A percentile compares a stretch with the other conserved stretches of the same genome.
Evolutionary conservation across 306 rosid genomes (phyloP).

Genomic region (Vachellia collinsii): DNA sequence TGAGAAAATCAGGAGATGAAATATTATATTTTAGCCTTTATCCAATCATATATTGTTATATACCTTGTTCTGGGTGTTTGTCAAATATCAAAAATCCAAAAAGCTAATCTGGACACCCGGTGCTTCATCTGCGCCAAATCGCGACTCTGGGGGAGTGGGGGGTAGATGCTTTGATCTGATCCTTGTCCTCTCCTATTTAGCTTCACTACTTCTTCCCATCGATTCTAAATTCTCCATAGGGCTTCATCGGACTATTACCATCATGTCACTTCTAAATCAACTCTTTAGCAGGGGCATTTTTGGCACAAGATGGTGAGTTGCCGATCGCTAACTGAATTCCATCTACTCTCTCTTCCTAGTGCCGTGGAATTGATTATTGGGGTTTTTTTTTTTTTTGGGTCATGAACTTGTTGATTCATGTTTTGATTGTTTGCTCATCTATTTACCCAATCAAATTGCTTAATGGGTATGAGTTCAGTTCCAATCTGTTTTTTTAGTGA

Average conservation of each 20-base stretch:
- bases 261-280: constrained; percentile 92
- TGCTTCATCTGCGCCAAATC: not conserved
- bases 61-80: too few species aligned
- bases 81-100: too few species aligned
- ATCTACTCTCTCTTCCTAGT: not conserved
- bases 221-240: not conserved
- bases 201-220: not conserved
- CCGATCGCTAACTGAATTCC: constrained; percentile 2
- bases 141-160: not conserved
- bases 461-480: not conserved
- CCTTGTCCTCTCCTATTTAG: not conserved
- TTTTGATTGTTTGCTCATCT: not conserved
- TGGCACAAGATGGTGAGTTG: constrained; percentile 77
- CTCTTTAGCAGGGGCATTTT: constrained; percentile 93
- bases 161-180: not conserved
- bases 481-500: not conserved
- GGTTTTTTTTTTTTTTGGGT: not conserved
- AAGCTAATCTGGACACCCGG: too few species aligned
- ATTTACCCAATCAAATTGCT: constrained; percentile 17
- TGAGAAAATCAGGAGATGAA: too few species aligned
- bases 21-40: too few species aligned
- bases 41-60: too few species aligned
- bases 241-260: not conserved
- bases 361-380: not conserved
- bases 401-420: not conserved